Conservation (phyloP, 2,329 filamentous ascomycete genomes). For the Cladosporium sp. region DNA sequence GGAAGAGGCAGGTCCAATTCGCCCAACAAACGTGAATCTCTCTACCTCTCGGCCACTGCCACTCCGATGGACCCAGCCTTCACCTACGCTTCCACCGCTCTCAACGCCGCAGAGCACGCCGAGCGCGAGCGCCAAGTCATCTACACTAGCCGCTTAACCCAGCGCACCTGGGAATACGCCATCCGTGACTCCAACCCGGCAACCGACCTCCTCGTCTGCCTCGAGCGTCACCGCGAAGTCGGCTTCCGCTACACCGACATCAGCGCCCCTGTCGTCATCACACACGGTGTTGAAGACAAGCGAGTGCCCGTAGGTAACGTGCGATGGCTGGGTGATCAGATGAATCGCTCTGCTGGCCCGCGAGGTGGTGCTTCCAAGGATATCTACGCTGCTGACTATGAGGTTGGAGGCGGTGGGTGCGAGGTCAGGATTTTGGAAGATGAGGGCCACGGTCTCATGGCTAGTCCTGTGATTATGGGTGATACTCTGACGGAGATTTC, state of each 20-base stretch:
- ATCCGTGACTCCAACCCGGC: conserved; percentile 90
- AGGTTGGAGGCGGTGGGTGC: conserved; percentile 53
- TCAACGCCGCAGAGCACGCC: conserved; percentile 53
- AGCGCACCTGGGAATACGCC: conserved; percentile 89
- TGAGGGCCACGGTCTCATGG: conserved; percentile 95
- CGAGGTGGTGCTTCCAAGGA: background rate
- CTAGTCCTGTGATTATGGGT: conserved; percentile 87
- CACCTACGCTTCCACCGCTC: conserved; percentile 33
- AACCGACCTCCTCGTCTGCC: conserved; percentile 84
- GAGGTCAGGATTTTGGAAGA: conserved; percentile 86
- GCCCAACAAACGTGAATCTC: conserved; percentile 17
- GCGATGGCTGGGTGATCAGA: conserved; percentile 86
- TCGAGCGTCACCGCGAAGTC: conserved; percentile 85
- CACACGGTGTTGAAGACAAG: conserved; percentile 86
- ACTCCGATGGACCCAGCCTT: conserved; percentile 37
- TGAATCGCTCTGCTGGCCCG: conserved; percentile 47
- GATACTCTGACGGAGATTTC: conserved; percentile 91
- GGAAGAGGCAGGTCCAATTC: conserved; percentile 18
- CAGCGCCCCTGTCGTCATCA: conserved; percentile 82
- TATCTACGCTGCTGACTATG: background rate
- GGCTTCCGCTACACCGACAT: conserved; percentile 98
- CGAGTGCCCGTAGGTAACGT: conserved; percentile 94
- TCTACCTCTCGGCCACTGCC: conserved; percentile 30
- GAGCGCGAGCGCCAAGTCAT: conserved; percentile 67
- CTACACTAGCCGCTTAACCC: conserved; percentile 82